Evolutionary conservation across 192 early-diverging fungal genomes (phyloP), one percentile per base, ranked within the genome.

Genomic region (Coemansia guatemalensis): DNA sequence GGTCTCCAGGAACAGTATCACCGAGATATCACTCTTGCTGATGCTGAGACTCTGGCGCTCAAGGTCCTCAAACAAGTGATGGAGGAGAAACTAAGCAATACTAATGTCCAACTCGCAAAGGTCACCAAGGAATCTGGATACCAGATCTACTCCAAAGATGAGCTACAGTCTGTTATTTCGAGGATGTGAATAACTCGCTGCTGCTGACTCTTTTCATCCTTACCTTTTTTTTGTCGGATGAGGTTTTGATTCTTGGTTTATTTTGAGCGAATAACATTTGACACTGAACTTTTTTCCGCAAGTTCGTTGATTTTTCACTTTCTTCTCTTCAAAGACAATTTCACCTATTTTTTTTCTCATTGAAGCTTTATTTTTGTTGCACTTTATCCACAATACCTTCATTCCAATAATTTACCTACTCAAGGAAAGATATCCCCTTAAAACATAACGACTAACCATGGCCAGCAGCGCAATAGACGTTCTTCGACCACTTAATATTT

Each of bases 61-160:
- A 97, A 95, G 85, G 93, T 98, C 18, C 82, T 99, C 35, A 99
- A 99, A 86, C 89, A 94, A 69, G 97, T 99, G 21, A 99, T 99
- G 96, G 97, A 99, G 76, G 97, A 99, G 82, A 99, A 99, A 82
- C 85, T 99, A 35, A 96, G 88, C 76, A 88, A 90, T 60, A 88
- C 88, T 11, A 99, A 99, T 76, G 95, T 99, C 9, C 90, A 99
- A 82, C 71, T 99, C 27, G 94, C 95, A 3, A 86, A 91, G 39
- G 91, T 98, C 8, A 96, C 95, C 6, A 24, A 52, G 60, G 68
- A 89, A 49, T 65, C 78, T 0, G 91, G 93, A 23, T 99, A 90
- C 83, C 84, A 79, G 50, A 89, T 97, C 59, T 88, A 93, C 77
- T 67, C 82, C 14, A 87, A 91, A 67, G 87, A 87, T 5, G 91